A percentile compares a stretch with the other conserved stretches of the same genome.
Evolutionary conservation across 2,329 filamentous ascomycete genomes (phyloP).

Genomic region (Alternaria ethzedia): DNA sequence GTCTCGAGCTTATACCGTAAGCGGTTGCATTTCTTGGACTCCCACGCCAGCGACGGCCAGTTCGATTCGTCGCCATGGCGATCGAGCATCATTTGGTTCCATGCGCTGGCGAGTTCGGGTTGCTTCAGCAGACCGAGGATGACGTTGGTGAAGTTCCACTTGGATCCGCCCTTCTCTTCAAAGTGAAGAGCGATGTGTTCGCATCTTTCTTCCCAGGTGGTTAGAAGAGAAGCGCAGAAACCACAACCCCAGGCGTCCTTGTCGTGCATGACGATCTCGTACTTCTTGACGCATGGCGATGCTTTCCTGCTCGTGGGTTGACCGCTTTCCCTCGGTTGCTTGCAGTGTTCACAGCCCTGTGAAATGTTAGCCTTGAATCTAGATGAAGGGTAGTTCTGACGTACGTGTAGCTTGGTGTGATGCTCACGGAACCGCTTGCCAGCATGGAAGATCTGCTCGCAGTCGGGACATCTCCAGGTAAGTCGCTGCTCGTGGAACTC

Average conservation of each 20-base stretch:
- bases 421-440: conserved; percentile 73
- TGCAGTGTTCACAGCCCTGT: conserved; percentile 66
- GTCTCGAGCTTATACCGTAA: conserved; percentile 70
- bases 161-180: conserved; percentile 65
- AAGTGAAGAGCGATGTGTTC: conserved; percentile 73
- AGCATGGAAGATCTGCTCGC: conserved; percentile 72
- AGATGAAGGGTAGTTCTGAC: conserved; percentile 23
- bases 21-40: conserved; percentile 68
- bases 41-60: conserved; percentile 59
- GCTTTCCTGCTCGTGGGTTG: conserved; percentile 63
- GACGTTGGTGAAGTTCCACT: conserved; percentile 74
- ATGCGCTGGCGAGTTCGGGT: conserved; percentile 65
- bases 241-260: conserved; percentile 73
- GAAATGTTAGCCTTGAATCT: conserved; percentile 17
- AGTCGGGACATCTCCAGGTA: conserved; percentile 71
- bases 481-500: conserved; percentile 73
- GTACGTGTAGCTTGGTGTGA: conserved; percentile 68
- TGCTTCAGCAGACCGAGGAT: conserved; percentile 73
- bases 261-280: conserved; percentile 60
- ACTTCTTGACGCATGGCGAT: conserved; percentile 48
- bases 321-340: conserved; percentile 64
- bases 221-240: conserved; percentile 69
- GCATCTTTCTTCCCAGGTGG: conserved; percentile 70
- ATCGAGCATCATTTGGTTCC: conserved; percentile 63
- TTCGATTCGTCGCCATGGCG: conserved; percentile 63